These are phyloP conservation scores for Telopea speciosissima DNA, from an alignment of 177 flowering plant species.

Conservation along the genomic window DNA sequence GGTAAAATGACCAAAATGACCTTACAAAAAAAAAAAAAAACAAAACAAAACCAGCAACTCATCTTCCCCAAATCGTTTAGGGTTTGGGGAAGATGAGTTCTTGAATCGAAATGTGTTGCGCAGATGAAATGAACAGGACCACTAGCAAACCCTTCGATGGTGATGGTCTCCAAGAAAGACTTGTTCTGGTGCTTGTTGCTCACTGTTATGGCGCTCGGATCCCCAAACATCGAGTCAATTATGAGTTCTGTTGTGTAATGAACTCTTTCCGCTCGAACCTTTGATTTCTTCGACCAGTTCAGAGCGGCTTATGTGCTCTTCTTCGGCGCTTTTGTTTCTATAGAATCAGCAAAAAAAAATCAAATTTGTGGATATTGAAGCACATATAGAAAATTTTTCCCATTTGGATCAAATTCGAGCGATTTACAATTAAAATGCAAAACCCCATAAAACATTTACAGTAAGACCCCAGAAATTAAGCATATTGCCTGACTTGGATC, in stretches of 20 bases:
- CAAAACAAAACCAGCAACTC: too few species aligned
- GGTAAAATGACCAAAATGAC: too few species aligned
- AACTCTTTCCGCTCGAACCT: constrained; percentile 55
- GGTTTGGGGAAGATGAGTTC: too few species aligned
- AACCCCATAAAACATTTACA: neutral
- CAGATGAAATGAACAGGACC: too few species aligned
- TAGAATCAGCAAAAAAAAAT: neutral
- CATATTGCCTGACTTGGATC: constrained; percentile 1
- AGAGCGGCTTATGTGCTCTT: constrained; percentile 59
- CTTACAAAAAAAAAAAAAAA: too few species aligned
- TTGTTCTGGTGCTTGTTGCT: constrained; percentile 79
- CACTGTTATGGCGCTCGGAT: constrained; percentile 75
- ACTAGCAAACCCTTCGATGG: too few species aligned
- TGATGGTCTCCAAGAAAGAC: constrained; percentile 72
- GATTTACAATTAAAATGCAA: too few species aligned
- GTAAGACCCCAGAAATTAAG: neutral
- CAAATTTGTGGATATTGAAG: too few species aligned
- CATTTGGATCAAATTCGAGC: too few species aligned
- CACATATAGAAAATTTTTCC: too few species aligned
- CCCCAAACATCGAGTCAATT: constrained; percentile 68
- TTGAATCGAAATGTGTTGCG: too few species aligned
- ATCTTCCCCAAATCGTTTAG: too few species aligned
- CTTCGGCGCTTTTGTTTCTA: constrained; percentile 63
- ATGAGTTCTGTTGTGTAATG: constrained; percentile 65
- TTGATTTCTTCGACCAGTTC: constrained; percentile 73